Evolutionary conservation across 208 protist species (phyloP), one percentile per base, ranked within the genome.

Genomic region (Vickermania spadyakhi): DNA sequence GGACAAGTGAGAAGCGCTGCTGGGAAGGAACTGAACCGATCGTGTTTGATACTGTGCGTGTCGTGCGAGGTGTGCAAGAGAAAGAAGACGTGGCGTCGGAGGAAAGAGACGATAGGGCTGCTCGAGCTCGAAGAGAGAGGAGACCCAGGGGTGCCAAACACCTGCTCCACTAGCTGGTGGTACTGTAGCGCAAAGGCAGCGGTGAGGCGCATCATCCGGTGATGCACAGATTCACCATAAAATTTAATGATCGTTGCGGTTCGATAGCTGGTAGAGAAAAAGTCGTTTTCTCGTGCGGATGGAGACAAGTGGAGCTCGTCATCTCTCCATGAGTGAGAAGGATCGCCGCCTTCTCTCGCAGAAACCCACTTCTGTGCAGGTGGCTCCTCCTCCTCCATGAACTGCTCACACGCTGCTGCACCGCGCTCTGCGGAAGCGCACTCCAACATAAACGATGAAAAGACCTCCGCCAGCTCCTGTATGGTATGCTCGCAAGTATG

Each of bases 1-100:
- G 45, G 62, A 59, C 79, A 78, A 26, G 72, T 60, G 21, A 94
- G 65, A 28, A 92, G n/a, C 4, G 62, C 26, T 0, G 52, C 31
- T 0, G 85, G 81, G 56, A 92, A 76, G 4, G 67, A 53, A 13
- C 62, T 66, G 54, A 28, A 28, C 1, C 90, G 49, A 50, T 84
- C 83, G 3, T 89, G 57, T 62, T 91, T 90, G 31, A 84, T 78
- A 57, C 73, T 92, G 64, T 95, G 88, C 23, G 74, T 84, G 66
- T 95, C 85, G 64, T 95, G 88, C 21, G 74, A 82, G 1, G 88
- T 95, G 68, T 88, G 69, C 31, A 95, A 56, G 52, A 95, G 86
- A 41, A 89, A 68, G 50, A 92, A 57, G 21, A 84, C 42, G 50
- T 87, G 72, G 2, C 65, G 81, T 5, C 62, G 75, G 31, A 90